A percentile compares a stretch with the other conserved stretches of the same genome.
These are phyloP conservation scores for Ophiostoma fasciatum DNA, from an alignment of 2,329 filamentous ascomycete species.

Conservation along the genomic window DNA sequence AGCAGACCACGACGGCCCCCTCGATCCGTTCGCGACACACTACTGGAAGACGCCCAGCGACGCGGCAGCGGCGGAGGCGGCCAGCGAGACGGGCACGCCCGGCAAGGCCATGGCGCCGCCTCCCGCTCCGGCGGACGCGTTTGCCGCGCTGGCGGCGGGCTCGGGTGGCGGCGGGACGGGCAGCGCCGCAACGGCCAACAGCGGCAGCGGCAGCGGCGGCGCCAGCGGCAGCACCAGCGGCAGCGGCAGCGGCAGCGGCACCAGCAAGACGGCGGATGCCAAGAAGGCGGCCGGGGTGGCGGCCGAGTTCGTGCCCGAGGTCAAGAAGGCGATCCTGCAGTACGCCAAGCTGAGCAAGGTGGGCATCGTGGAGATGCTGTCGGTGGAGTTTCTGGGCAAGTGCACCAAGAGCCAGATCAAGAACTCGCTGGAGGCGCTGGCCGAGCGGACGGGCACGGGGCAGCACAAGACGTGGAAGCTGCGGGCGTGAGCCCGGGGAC, in stretches of 20 bases:
- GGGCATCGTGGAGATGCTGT: constrained; percentile 59
- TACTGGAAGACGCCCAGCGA: constrained; percentile 49
- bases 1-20: constrained; percentile 32
- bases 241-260: neutral
- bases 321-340: constrained; percentile 55
- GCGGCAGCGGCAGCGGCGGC: neutral
- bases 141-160: constrained; percentile 7
- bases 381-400: constrained; percentile 53
- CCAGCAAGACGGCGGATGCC: constrained; percentile 6
- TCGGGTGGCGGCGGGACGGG: neutral
- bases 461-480: constrained; percentile 49
- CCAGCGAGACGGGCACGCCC: neutral
- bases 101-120: constrained; percentile 11
- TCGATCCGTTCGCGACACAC: constrained; percentile 69
- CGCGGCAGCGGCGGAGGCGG: neutral
- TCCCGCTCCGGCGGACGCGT: constrained; percentile 12
- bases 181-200: neutral
- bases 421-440: constrained; percentile 51
- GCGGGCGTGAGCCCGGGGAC: constrained; percentile 14
- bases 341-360: constrained; percentile 47
- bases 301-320: constrained; percentile 43
- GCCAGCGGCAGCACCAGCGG: neutral
- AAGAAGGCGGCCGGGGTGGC: constrained; percentile 31
- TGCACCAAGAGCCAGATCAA: constrained; percentile 56
- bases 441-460: constrained; percentile 38